Conservation (phyloP, 495 filamentous ascomycete genomes). For the Aspergillus ostianus region DNA sequence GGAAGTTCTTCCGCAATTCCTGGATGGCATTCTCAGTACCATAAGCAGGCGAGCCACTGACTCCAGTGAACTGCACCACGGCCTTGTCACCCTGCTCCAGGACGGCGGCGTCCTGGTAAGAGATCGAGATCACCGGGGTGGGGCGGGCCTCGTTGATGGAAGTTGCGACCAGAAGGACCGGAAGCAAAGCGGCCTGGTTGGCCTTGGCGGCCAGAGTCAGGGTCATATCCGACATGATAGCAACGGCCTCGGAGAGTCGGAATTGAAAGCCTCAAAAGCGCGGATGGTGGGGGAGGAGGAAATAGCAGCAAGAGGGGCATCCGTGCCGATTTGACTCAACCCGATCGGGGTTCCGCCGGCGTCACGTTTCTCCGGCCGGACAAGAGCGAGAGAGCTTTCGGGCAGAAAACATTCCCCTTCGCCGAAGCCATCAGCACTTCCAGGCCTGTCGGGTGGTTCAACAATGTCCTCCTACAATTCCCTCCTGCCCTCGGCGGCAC, state of each 20-base stretch:
- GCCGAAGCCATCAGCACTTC: slow-evolving; percentile 1
- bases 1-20: slow-evolving; percentile 41
- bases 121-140: slow-evolving; percentile 43
- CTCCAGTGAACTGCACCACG: slow-evolving; percentile 37
- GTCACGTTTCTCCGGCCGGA: slow-evolving; percentile 32
- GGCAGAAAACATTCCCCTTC: slow-evolving; percentile 39
- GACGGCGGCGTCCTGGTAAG: slow-evolving; percentile 46
- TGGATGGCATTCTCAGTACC: slow-evolving; percentile 39
- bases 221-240: slow-evolving; percentile 36
- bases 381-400: slow-evolving; percentile 23
- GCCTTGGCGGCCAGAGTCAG: slow-evolving; percentile 61
- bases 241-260: background rate
- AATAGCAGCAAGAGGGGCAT: slow-evolving; percentile 12
- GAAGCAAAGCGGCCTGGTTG: slow-evolving; percentile 53
- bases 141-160: slow-evolving; percentile 49
- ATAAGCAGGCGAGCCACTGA: slow-evolving; percentile 30
- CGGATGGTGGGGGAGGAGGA: slow-evolving; percentile 23
- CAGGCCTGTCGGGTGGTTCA: slow-evolving; percentile 1
- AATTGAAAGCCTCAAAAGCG: background rate
- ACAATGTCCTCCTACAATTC: slow-evolving; percentile 43
- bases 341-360: slow-evolving; percentile 25
- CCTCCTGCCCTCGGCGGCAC: slow-evolving; percentile 39
- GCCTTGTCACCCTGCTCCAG: slow-evolving; percentile 45
- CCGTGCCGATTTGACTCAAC: slow-evolving; percentile 12
- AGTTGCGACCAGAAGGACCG: slow-evolving; percentile 48